A percentile compares a stretch with the other conserved stretches of the same genome.
Conservation (phyloP, 1,284 basidiomycete genomes). For the Ceratorhiza oryzae-sativae region DNA sequence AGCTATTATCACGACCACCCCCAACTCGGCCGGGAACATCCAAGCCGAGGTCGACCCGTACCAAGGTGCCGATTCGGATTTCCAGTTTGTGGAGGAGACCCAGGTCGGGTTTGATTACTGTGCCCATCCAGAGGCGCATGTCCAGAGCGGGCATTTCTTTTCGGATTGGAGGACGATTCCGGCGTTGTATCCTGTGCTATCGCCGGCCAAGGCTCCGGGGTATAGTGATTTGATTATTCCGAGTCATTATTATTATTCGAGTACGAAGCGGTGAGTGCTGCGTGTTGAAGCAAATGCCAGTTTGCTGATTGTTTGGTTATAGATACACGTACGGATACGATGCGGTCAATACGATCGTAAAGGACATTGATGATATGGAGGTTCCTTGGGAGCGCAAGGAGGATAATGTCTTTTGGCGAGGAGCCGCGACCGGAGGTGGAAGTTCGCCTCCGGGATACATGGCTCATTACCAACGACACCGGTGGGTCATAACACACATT, state of each 20-base stretch:
- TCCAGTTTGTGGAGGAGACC: conserved; percentile 64
- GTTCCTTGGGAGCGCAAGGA: conserved; percentile 80
- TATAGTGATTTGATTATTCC: conserved; percentile 91
- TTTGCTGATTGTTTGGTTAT: background rate
- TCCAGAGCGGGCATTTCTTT: conserved; percentile 92
- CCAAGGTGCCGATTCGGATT: conserved; percentile 57
- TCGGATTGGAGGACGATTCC: conserved; percentile 91
- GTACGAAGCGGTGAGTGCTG: conserved; percentile 63
- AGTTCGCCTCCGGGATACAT: conserved; percentile 85
- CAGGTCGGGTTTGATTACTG: conserved; percentile 81
- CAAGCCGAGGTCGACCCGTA: conserved; percentile 44
- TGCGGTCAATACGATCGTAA: conserved; percentile 68
- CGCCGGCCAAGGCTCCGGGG: conserved; percentile 82
- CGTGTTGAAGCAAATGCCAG: background rate
- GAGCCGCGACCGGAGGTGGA: conserved; percentile 91
- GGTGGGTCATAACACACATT: conserved; percentile 55
- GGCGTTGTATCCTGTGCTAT: conserved; percentile 87
- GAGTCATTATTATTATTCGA: conserved; percentile 91
- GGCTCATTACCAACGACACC: conserved; percentile 85
- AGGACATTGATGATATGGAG: conserved; percentile 81
- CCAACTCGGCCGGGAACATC: conserved; percentile 44
- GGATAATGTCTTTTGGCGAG: conserved; percentile 82
- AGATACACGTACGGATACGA: conserved; percentile 84
- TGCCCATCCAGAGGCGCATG: conserved; percentile 78
- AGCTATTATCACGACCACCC: background rate